Conservation (phyloP, 169 alveolate genomes). For the Cryptosporidium ubiquitum region DNA sequence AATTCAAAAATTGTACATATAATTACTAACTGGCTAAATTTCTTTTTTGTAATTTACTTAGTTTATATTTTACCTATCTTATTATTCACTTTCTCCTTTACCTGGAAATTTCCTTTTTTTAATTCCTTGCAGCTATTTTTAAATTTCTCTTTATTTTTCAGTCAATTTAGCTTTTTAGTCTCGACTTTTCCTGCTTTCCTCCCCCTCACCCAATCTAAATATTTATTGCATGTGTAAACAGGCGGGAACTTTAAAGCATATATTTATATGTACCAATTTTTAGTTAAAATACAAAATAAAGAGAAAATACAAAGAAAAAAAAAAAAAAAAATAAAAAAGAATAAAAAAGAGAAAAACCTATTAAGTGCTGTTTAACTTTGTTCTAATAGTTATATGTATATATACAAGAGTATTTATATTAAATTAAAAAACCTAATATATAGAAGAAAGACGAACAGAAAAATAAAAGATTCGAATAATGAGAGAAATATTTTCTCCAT, state of each 20-base stretch:
- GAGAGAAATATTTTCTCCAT: background rate
- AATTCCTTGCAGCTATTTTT: no score
- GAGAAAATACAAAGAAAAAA: background rate
- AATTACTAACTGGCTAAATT: background rate
- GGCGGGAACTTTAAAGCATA: background rate
- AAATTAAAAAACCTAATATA: background rate
- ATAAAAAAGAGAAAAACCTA: background rate
- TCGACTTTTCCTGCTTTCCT: background rate
- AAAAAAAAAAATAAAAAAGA: background rate
- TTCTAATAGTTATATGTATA: no score
- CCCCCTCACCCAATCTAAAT: slow-evolving; percentile 39
- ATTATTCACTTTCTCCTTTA: no score
- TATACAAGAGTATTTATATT: background rate
- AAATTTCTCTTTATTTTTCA: background rate
- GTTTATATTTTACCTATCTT: no score
- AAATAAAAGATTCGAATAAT: no score
- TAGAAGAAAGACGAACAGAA: no score
- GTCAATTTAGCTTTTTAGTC: background rate
- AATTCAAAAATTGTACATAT: background rate
- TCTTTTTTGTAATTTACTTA: background rate
- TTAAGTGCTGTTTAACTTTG: no score
- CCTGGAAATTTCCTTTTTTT: no score
- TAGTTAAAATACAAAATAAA: background rate
- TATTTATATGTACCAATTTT: background rate
- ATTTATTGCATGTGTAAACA: slow-evolving; percentile 1